phyloP scores from a whole-genome alignment of 257 asterid species.

The Scutellaria minor region DNA sequence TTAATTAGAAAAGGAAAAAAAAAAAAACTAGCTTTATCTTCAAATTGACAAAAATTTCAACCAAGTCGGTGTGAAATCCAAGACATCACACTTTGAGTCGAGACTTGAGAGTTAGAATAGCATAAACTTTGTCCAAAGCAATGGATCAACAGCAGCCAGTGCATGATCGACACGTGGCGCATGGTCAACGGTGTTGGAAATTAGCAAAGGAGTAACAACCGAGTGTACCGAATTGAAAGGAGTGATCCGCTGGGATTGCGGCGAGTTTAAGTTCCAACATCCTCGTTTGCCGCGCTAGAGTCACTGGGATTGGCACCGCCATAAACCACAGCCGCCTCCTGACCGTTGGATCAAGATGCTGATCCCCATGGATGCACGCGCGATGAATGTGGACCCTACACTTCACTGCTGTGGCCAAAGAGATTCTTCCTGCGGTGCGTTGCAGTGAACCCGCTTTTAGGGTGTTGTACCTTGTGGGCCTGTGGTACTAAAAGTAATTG shows the following conservation, averaged over 20 bases:
- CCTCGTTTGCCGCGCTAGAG: conserved; percentile 38
- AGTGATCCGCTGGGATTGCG: conserved; percentile 42
- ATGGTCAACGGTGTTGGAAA: conserved; percentile 12
- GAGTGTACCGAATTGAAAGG: conserved; percentile 20
- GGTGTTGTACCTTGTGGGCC: conserved; percentile 9
- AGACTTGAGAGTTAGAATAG: neutral
- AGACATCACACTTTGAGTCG: neutral
- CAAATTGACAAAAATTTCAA: too few relatives aligned
- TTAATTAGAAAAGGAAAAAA: too few relatives aligned
- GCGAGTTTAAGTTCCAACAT: conserved; percentile 61
- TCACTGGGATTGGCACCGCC: conserved; percentile 19
- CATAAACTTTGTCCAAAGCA: conserved; percentile 1
- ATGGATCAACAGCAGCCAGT: conserved; percentile 4
- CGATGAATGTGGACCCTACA: conserved; percentile 30
- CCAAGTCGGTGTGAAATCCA: neutral
- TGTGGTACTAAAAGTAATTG: neutral
- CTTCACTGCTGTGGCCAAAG: neutral
- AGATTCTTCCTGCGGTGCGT: conserved; percentile 22
- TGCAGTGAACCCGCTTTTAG: conserved; percentile 13
- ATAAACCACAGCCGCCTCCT: conserved; percentile 2
- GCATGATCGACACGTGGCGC: conserved; percentile 32
- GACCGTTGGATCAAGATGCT: conserved; percentile 42
- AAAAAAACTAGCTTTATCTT: too few relatives aligned
- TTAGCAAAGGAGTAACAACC: neutral
- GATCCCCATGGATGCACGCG: conserved; percentile 51